These are phyloP conservation scores for Naganishia onofrii DNA, from an alignment of 768 basidiomycete genomes.

Conservation along the genomic window DNA sequence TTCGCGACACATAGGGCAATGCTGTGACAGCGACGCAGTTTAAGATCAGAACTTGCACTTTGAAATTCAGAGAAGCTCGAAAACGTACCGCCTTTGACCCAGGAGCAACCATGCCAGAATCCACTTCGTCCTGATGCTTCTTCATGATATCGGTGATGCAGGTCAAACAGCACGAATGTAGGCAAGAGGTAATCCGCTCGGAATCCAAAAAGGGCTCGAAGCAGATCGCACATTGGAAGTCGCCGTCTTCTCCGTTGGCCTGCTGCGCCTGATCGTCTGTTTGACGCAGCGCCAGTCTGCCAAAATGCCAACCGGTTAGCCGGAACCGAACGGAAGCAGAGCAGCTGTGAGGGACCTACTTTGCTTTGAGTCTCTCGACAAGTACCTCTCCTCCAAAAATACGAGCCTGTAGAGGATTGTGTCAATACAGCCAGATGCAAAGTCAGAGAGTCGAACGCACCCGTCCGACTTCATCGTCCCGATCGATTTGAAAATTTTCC, in stretches of 20 bases:
- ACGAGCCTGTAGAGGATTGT: slow-evolving; percentile 12
- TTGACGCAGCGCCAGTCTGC: slow-evolving; percentile 13
- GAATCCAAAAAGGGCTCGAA: slow-evolving; percentile 23
- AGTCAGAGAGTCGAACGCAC: not conserved
- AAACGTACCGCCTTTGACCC: slow-evolving; percentile 55
- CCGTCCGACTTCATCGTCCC: slow-evolving; percentile 18
- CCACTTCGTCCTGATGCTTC: slow-evolving; percentile 4
- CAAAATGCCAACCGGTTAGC: not conserved
- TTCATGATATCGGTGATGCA: slow-evolving; percentile 25
- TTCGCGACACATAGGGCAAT: slow-evolving; percentile 65
- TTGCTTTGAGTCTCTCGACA: slow-evolving; percentile 35
- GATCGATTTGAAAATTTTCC: slow-evolving; percentile 25
- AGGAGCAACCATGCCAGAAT: slow-evolving; percentile 56
- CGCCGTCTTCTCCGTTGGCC: slow-evolving; percentile 17
- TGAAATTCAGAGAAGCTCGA: not conserved
- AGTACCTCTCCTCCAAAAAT: slow-evolving; percentile 35
- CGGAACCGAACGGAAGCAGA: not conserved
- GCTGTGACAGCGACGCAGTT: not conserved
- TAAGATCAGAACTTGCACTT: not conserved
- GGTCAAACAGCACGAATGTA: slow-evolving; percentile 23
- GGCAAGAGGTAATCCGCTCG: slow-evolving; percentile 24
- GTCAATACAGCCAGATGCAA: not conserved
- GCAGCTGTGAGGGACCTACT: slow-evolving; percentile 1
- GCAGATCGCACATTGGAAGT: slow-evolving; percentile 28
- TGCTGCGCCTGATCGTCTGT: not conserved